These are phyloP conservation scores for Thyridium curvatum DNA, from an alignment of 2,329 filamentous ascomycete genomes.

Conservation along the genomic window DNA sequence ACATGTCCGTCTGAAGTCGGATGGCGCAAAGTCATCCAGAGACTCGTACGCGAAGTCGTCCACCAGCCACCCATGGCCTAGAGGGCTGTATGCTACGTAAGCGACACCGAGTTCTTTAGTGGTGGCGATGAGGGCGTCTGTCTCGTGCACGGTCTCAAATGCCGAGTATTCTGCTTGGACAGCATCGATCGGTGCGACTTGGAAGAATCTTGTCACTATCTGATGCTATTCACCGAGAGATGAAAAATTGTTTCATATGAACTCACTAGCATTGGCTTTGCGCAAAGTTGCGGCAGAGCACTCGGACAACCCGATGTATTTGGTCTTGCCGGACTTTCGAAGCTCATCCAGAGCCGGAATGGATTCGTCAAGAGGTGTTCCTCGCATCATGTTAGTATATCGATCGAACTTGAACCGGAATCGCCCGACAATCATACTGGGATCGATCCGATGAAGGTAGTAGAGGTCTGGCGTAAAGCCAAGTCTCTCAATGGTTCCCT, in stretches of 20 bases:
- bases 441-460: constrained; percentile 36
- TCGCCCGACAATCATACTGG: too few species aligned
- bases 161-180: constrained; percentile 38
- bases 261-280: constrained; percentile 33
- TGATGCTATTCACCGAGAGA: too few species aligned
- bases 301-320: constrained; percentile 41
- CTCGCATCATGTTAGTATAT: constrained; percentile 3
- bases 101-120: constrained; percentile 32
- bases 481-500: constrained; percentile 40
- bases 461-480: constrained; percentile 40
- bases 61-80: constrained; percentile 40
- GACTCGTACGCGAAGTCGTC: constrained; percentile 33
- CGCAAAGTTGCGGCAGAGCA: constrained; percentile 36
- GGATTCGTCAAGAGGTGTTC: constrained; percentile 38
- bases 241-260: too few species aligned
- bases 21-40: constrained; percentile 36
- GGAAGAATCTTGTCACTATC: not conserved
- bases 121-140: constrained; percentile 30
- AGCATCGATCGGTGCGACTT: constrained; percentile 39
- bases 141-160: constrained; percentile 33
- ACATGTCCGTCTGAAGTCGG: constrained; percentile 33
- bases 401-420: too few species aligned
- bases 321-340: constrained; percentile 37
- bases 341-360: constrained; percentile 39
- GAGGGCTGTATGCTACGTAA: constrained; percentile 37